Evolutionary conservation across 2,329 filamentous ascomycete species (phyloP), one percentile per base, ranked within the genome.

Genomic region (Ceratocystiopsis minuta): DNA sequence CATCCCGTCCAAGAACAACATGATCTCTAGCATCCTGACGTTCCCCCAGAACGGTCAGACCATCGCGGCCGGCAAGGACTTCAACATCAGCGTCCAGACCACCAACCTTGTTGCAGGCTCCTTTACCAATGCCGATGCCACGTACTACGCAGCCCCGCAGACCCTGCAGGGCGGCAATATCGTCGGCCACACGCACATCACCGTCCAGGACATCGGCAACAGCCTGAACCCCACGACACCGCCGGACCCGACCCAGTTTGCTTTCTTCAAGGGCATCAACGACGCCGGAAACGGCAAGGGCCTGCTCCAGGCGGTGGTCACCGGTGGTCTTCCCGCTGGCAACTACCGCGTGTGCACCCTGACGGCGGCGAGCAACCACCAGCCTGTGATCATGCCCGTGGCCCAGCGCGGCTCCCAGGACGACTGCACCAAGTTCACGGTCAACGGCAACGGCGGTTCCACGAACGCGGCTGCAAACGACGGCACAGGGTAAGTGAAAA

Each of bases 141-240:
- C 70, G 15, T 76, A 76, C 60, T 76, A 76, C 55, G 55, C 68
- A 2, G 70, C 71, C 12, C 72, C 72, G 11, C 71, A 75, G 55
- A 54, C 66, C 36, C 55, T 75, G 6, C 54, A 54, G 36, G 43
- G 54, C 18, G 71, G 71, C 36, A 54, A 62, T 34, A 61, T 75
- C 48, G 66, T 75, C 37, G 72, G 72, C 12, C 72, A 76, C 58
- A 70, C 68, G 3, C 72, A 76, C 55, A 59, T 76, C 43, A 71
- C 67, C 20, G 59, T 75, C 18, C 72, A 76, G 54, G 63, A 70
- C 46, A 58, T 70, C 33, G 72, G 71, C 32, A 55, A 57, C 50
- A 57, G 54, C 36, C 51, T 68, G 46, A 71, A 66, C 53, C 70
- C 72, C 1, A 57, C 50, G 3, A 48, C 55, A 9, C 64, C 72